phyloP scores from a whole-genome alignment of 257 asterid species.

The Nicotiana otophora region DNA sequence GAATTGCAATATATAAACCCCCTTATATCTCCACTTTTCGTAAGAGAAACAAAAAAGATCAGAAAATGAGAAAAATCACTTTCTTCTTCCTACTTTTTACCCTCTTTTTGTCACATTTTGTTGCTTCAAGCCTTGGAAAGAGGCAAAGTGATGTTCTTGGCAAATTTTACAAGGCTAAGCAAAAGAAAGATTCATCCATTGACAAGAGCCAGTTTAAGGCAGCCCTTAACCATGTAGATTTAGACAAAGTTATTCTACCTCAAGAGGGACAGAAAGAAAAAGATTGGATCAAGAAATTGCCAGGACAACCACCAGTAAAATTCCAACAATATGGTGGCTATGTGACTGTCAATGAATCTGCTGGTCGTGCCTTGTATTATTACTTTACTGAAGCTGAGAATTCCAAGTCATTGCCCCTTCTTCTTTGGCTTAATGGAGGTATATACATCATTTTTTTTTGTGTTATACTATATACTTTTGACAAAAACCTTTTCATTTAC shows the following conservation, averaged over 20 bases:
- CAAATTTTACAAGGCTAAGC: background rate
- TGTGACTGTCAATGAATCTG: constrained; percentile 33
- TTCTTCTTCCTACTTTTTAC: background rate
- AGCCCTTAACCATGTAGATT: background rate
- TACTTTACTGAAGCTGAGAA: constrained; percentile 40
- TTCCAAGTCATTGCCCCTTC: constrained; percentile 31
- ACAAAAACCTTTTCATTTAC: background rate
- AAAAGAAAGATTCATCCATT: background rate
- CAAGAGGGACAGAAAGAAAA: constrained; percentile 38
- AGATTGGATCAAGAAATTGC: constrained; percentile 31
- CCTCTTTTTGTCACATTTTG: background rate
- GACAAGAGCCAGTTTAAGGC: background rate
- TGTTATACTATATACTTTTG: background rate
- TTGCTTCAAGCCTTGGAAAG: background rate
- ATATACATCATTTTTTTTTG: background rate
- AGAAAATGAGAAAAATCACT: background rate
- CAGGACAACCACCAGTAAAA: constrained; percentile 46
- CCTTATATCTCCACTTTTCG: background rate
- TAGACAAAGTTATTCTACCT: constrained; percentile 7
- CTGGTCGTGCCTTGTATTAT: constrained; percentile 44
- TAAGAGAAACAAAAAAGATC: background rate
- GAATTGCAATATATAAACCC: background rate
- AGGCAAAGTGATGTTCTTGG: background rate
- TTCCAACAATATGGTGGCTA: constrained; percentile 49
- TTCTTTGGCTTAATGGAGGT: constrained; percentile 63